Evolutionary conservation across 1,284 basidiomycete genomes (phyloP).

Genomic region (Taiwanofungus camphoratus): DNA sequence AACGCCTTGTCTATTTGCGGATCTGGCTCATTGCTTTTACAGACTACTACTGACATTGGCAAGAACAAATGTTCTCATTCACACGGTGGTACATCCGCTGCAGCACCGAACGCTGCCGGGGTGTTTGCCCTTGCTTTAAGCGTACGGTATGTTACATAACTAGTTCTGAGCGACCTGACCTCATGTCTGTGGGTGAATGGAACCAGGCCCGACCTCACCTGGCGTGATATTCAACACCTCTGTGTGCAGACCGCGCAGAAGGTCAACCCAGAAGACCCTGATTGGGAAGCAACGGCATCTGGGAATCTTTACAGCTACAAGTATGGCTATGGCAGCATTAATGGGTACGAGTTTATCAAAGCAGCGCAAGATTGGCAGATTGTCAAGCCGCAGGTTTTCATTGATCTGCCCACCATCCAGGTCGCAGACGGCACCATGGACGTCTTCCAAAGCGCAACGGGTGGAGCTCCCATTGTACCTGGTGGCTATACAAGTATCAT

Average conservation of each 20-base stretch:
- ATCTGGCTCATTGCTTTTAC: constrained; percentile 8
- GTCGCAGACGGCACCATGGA: constrained; percentile 60
- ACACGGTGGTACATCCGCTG: constrained; percentile 97
- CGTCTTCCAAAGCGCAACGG: constrained; percentile 49
- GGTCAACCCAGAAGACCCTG: constrained; percentile 87
- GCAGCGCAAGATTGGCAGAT: constrained; percentile 80
- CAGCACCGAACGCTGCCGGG: constrained; percentile 92
- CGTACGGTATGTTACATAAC: constrained; percentile 52
- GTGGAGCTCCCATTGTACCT: constrained; percentile 62
- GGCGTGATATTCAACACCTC: constrained; percentile 96
- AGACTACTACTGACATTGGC: constrained; percentile 95
- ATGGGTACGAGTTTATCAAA: constrained; percentile 80
- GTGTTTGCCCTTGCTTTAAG: constrained; percentile 86
- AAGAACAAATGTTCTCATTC: constrained; percentile 76
- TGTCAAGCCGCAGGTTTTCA: constrained; percentile 95
- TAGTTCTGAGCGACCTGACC: constrained; percentile 1
- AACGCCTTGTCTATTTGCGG: constrained; percentile 8
- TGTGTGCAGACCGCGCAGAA: constrained; percentile 75
- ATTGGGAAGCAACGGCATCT: constrained; percentile 85
- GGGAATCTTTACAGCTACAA: constrained; percentile 93
- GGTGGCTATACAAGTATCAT: constrained; percentile 68
- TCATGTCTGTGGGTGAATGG: constrained; percentile 10
- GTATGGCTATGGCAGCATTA: constrained; percentile 91
- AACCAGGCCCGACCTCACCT: constrained; percentile 82
- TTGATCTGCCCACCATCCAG: constrained; percentile 69